These are phyloP conservation scores for Tardiomyces blankii DNA, from an alignment of 1,139 yeast species.

Conservation along the genomic window DNA sequence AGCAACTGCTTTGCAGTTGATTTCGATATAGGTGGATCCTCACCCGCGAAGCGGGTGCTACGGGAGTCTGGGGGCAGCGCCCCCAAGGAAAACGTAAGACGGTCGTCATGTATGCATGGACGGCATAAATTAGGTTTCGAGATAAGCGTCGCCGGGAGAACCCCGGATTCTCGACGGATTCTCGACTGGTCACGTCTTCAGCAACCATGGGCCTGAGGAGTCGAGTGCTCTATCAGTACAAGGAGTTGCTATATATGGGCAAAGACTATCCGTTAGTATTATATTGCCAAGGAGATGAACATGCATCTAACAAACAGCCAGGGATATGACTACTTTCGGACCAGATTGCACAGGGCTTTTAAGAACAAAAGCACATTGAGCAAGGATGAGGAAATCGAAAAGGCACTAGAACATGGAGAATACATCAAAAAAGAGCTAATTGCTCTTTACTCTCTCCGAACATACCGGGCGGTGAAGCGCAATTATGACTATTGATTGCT, in stretches of 20 bases:
- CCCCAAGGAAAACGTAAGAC: no score
- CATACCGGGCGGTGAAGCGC: conserved; percentile 25
- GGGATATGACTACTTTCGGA: conserved; percentile 21
- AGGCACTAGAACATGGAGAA: conserved; percentile 25
- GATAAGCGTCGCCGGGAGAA: no score
- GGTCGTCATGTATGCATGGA: no score
- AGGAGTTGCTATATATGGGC: conserved; percentile 28
- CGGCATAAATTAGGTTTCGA: no score
- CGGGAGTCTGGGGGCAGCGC: no score
- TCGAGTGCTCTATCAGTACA: conserved; percentile 24
- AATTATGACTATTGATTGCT: conserved; percentile 19
- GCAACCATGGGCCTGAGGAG: conserved; percentile 7
- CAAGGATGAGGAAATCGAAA: conserved; percentile 17
- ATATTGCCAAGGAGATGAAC: conserved; percentile 5
- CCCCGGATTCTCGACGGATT: no score
- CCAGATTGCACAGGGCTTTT: conserved; percentile 22
- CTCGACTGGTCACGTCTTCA: no score
- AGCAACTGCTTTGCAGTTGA: no score
- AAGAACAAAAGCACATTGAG: conserved; percentile 15
- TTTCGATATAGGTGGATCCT: no score
- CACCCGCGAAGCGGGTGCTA: no score
- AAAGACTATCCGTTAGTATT: conserved; percentile 23
- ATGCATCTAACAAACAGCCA: not conserved
- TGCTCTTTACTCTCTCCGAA: conserved; percentile 24
- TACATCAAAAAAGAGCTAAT: conserved; percentile 26